phyloP scores from a whole-genome alignment of 169 alveolate species.

The Sarcocystis neurona region DNA sequence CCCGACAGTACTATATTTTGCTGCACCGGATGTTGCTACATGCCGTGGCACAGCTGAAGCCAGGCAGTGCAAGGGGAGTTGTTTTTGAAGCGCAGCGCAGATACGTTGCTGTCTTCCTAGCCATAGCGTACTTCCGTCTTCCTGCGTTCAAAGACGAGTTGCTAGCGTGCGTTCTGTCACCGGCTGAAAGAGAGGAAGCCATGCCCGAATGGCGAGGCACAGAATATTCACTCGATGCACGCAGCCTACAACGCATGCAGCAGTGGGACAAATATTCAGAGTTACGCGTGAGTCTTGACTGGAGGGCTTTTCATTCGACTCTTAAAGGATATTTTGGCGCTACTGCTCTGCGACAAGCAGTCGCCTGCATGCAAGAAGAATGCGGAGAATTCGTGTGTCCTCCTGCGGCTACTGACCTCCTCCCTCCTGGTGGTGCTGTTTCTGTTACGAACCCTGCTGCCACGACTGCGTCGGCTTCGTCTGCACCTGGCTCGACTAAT shows the following conservation, averaged over 20 bases:
- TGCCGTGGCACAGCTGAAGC: constrained; percentile 58
- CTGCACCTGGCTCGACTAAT: no score
- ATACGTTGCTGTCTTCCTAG: constrained; percentile 45
- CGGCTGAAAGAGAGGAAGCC: constrained; percentile 12
- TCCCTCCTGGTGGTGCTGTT: no score
- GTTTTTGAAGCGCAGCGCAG: constrained; percentile 65
- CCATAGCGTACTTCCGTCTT: constrained; percentile 58
- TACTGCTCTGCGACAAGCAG: constrained; percentile 10
- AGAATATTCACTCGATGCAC: constrained; percentile 47
- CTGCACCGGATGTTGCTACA: constrained; percentile 55
- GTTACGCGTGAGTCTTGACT: constrained; percentile 49
- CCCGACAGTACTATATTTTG: constrained; percentile 61
- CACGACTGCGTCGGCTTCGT: no score
- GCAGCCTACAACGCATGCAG: constrained; percentile 25
- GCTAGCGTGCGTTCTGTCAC: constrained; percentile 48
- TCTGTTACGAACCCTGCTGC: no score
- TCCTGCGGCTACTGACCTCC: no score
- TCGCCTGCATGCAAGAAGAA: constrained; percentile 1
- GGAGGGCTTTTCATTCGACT: constrained; percentile 44
- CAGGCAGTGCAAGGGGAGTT: no score
- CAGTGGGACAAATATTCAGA: constrained; percentile 17
- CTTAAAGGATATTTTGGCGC: constrained; percentile 56
- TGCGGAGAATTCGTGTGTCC: background rate
- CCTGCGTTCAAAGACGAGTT: constrained; percentile 61
- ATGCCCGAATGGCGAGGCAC: constrained; percentile 69